These are phyloP conservation scores for Aspergillus cavernicola DNA, from an alignment of 495 filamentous ascomycete genomes.

Conservation along the genomic window DNA sequence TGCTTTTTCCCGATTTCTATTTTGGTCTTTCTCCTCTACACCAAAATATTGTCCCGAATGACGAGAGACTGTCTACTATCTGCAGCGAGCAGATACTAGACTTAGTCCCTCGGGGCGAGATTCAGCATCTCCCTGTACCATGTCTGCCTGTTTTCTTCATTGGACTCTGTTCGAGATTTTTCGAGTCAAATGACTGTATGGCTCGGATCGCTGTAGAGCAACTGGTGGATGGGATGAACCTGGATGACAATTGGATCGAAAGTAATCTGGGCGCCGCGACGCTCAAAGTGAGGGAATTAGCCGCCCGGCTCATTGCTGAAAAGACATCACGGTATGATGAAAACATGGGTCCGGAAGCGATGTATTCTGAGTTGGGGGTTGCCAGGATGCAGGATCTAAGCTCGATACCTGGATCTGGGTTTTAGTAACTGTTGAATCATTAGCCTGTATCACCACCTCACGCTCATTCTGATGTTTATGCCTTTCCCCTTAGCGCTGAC, in stretches of 20 bases:
- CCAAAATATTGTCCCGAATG: background rate
- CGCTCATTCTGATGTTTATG: background rate
- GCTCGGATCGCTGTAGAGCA: constrained; percentile 1
- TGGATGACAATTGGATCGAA: background rate
- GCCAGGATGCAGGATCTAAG: background rate
- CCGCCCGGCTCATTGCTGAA: background rate
- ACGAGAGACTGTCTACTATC: background rate
- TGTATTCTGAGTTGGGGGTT: background rate
- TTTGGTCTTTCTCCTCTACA: background rate
- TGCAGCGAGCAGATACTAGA: constrained; percentile 3
- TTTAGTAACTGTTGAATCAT: background rate
- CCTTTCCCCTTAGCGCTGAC: background rate
- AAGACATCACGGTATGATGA: background rate
- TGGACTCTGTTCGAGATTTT: constrained; percentile 1
- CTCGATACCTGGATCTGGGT: background rate
- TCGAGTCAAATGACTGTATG: background rate
- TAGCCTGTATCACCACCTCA: background rate
- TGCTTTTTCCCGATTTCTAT: background rate
- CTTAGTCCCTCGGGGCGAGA: background rate
- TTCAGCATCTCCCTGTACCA: background rate
- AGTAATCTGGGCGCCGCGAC: background rate
- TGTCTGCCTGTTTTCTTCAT: background rate
- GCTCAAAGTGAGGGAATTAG: background rate
- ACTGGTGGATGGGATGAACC: constrained; percentile 1
- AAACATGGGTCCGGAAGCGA: background rate